Evolutionary conservation across 2,329 filamentous ascomycete species (phyloP), one percentile per base, ranked within the genome.

Genomic region (Colletotrichum zoysiae): DNA sequence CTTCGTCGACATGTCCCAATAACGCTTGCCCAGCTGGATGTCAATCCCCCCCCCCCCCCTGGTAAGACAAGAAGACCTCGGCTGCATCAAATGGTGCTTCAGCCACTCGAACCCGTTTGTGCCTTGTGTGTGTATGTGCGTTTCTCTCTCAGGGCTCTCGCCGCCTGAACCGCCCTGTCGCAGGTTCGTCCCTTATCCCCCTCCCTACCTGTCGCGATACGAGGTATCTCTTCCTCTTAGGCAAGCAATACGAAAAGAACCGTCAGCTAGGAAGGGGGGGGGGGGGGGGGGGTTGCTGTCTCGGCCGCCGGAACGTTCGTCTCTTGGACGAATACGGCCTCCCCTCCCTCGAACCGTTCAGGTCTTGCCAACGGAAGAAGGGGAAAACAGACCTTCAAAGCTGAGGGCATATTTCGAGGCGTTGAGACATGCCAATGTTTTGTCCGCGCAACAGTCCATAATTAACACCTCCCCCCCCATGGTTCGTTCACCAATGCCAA

Each of bases 341-440:
- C 3, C 30, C 30, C 30, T 5, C 26, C 20, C 33, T 20, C 20
- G 51, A 57, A 57, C 26, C 50, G 26, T 44, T 6, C 63, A 40
- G 53, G 26, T 48, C 35, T 42, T 44, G 23, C 40, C 53, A 50
- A 56, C 38, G 11, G 38, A 40, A 14, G 12, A 40, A 40, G 38
- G 38, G 38, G 35, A 46, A 30, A 70, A 56, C 46, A 57, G 57
- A 63, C 58, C 16, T 46, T 50, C 30, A n/a, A 53, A 68, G 35
- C 51, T 46, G 20, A 68, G 12, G 65, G 53, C 30, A 42, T 26
- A 14, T 26, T 59, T 53, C 23, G 51, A 53, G 56, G 53, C 53
- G 53, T 63, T 59, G 69, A 71, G 69, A 71, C 69, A 67, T 71
- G 69, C 69, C 65, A 64, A 68, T 64, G 65, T 68, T 71, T 71